phyloP scores from a whole-genome alignment of 257 asterid species.

The Solanum pinnatisectum region DNA sequence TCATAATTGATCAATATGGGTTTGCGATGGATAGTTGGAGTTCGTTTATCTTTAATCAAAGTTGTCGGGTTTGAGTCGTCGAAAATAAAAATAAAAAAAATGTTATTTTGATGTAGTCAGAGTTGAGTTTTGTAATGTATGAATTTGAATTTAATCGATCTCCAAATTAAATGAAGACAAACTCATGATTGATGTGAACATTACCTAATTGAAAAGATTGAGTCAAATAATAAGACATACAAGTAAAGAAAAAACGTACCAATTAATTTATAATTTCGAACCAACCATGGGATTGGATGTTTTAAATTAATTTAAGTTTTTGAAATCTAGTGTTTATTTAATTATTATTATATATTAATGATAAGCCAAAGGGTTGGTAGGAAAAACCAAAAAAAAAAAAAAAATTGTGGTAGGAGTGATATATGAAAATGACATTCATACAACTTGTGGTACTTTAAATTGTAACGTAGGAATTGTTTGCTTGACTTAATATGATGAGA shows the following conservation, averaged over 20 bases:
- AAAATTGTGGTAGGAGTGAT: background rate
- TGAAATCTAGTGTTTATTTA: background rate
- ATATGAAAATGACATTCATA: background rate
- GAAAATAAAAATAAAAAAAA: accelerated
- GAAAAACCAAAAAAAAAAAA: background rate
- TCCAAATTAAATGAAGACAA: background rate
- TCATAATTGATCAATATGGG: background rate
- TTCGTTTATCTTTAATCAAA: background rate
- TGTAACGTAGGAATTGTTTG: background rate
- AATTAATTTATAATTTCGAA: background rate
- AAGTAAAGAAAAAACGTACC: background rate
- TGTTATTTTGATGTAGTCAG: too few relatives aligned
- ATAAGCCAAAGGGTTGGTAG: background rate
- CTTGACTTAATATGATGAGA: background rate
- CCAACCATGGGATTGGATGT: background rate
- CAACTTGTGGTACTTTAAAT: background rate
- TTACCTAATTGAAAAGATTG: background rate
- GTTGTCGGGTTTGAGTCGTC: accelerated
- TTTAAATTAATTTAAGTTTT: background rate
- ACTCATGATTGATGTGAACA: background rate
- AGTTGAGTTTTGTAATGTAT: too few relatives aligned
- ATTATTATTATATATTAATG: background rate
- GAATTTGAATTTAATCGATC: background rate
- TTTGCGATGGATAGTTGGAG: background rate
- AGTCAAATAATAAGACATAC: background rate